Evolutionary conservation across 2,329 filamentous ascomycete genomes (phyloP), one percentile per base, ranked within the genome.

Genomic region (Ceratocystiopsis brevicomis): DNA sequence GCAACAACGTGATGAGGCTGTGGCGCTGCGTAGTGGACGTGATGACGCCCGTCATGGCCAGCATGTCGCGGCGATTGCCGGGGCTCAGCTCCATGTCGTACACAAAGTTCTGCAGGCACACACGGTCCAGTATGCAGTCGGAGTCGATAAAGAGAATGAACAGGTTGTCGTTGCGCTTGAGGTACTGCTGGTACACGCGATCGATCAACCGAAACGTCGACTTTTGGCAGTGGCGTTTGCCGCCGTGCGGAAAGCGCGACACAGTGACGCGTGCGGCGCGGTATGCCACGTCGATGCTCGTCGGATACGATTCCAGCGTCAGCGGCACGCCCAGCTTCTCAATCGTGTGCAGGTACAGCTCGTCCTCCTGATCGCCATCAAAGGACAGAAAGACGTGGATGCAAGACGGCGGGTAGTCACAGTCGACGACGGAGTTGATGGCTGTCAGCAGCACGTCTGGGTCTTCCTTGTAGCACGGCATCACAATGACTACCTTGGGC

Each of bases 41-140:
- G 55, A 96, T 96, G 55, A 96, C 83, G 32, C 88, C 88, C 14
- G 88, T 96, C 85, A 95, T 95, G 43, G 88, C 88, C 55, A 96
- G 68, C 84, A 94, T 95, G 57, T 92, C 84, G 56, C 78, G 76
- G 56, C 82, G 77, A 62, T 87, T 93, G 44, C 87, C 87, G 1
- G 88, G 88, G 59, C 88, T 94, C 47, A 96, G 68, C 60, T 96
- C 86, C 90, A 96, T 96, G 57, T 96, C 88, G 60, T 90, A 95
- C 64, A 96, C 83, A 61, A 96, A 96, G 59, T 95, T 96, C 57
- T 95, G 88, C 47, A 96, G 73, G 57, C 88, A 96, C 37, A 87
- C 76, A 46, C 77, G 74, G 63, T 96, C 88, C 41, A 96, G 67
- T 48, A 95, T 90, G 60, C 90, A 96, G 58, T 96, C 88, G 0